Evolutionary conservation across 345 rosid species (phyloP).

Genomic region (Bruguiera sexangula): DNA sequence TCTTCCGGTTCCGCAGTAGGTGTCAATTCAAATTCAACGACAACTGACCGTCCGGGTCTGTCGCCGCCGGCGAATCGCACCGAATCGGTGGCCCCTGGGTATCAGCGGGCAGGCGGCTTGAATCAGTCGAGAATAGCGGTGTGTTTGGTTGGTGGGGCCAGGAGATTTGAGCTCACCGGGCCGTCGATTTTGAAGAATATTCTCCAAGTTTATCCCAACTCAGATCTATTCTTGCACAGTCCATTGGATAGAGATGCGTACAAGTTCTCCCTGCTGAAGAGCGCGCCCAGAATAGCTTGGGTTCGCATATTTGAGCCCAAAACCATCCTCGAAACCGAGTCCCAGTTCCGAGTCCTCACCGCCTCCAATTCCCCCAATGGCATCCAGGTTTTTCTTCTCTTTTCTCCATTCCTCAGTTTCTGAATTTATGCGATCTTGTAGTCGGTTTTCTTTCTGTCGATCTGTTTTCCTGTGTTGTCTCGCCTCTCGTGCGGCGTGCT

Average conservation of each 20-base stretch:
- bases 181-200: slow-evolving; percentile 75
- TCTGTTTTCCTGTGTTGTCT: too few relatives aligned
- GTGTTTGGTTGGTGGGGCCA: slow-evolving; percentile 91
- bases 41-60: not conserved
- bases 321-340: slow-evolving; percentile 45
- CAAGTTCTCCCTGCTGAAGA: slow-evolving; percentile 59
- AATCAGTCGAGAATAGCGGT: slow-evolving; percentile 61
- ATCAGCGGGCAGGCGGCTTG: slow-evolving; percentile 17
- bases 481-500: too few relatives aligned
- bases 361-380: slow-evolving; percentile 78
- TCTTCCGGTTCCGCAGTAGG: not conserved
- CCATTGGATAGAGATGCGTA: slow-evolving; percentile 64
- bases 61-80: slow-evolving; percentile 1
- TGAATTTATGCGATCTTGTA: too few relatives aligned
- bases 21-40: too few relatives aligned
- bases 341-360: slow-evolving; percentile 68
- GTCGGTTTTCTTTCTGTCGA: too few relatives aligned
- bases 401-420: too few relatives aligned
- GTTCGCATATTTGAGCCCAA: slow-evolving; percentile 63
- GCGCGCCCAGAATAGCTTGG: slow-evolving; percentile 61
- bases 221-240: slow-evolving; percentile 85
- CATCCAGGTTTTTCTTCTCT: slow-evolving; percentile 55
- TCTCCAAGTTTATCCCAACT: slow-evolving; percentile 58
- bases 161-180: slow-evolving; percentile 87
- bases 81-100: not conserved